Evolutionary conservation across 139 green algal genomes (phyloP), one percentile per base, ranked within the genome.

Genomic region (Chlamydomonas applanata): DNA sequence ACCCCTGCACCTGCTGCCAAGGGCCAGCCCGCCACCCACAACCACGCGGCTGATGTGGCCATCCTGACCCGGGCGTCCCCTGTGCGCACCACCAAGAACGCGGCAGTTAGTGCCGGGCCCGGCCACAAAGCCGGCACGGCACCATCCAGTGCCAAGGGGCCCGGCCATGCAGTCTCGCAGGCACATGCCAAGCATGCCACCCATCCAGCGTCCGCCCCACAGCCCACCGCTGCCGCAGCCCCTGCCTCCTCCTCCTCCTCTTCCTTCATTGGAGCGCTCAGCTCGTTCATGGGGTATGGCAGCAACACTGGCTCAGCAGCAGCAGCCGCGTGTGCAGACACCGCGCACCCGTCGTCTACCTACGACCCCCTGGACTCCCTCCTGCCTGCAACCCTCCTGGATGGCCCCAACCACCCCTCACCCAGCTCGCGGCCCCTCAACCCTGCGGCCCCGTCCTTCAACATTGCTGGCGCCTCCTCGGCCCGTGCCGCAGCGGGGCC

Each of bases 211-310:
- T 11, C 22, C 11, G 59, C 59, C 59, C 3, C 2, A 4, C 59
- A 66, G n/a, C n/a, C 59, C 22, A 4, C 25, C 3, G n/a, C 59
- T 19, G 3, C 59, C 59, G 9, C 59, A 66, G 3, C n/a, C 59
- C 59, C 34, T 40, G 59, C 59, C 59, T 3, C 59, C 59, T 66
- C 59, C 25, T 40, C n/a, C 24, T 66, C 59, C 3, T 35, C 59
- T 11, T 66, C 59, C 59, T 30, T 66, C 25, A 66, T 66, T 24
- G n/a, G 30, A 24, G 59, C 25, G 24, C 59, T 66, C n/a, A 40
- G n/a, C 24, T 66, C 59, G n/a, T 66, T 66, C 59, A 66, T 66
- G 59, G 59, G 59, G n/a, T 66, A 66, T 30, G 59, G 24, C 59
- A 66, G n/a, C 25, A 35, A 25, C 59, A 27, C 13, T 14, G n/a